These are phyloP conservation scores for Crithidia thermophila DNA, from an alignment of 208 protist genomes.

Conservation along the genomic window DNA sequence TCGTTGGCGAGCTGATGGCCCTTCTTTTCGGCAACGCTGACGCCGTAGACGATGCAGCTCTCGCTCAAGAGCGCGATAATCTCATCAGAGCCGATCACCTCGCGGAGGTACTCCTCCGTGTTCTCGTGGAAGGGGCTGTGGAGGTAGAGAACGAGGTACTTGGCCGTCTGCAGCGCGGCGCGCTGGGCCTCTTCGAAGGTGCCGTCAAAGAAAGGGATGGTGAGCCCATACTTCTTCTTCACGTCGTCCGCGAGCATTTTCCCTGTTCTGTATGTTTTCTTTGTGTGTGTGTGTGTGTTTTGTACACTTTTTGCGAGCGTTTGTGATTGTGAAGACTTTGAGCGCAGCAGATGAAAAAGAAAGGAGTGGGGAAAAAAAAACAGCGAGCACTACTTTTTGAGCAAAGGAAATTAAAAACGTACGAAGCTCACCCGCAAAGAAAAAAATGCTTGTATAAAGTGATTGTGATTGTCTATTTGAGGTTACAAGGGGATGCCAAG, in stretches of 20 bases:
- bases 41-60: slow-evolving; percentile 60
- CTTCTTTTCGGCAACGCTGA: slow-evolving; percentile 49
- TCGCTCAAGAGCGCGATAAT: slow-evolving; percentile 49
- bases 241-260: slow-evolving; percentile 37
- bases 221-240: slow-evolving; percentile 41
- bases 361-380: neutral
- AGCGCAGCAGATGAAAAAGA: slow-evolving; percentile 19
- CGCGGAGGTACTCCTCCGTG: slow-evolving; percentile 57
- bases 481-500: too few species aligned
- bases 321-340: too few species aligned
- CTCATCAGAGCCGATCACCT: slow-evolving; percentile 51
- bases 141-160: slow-evolving; percentile 80
- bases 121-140: slow-evolving; percentile 81
- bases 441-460: neutral
- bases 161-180: slow-evolving; percentile 39
- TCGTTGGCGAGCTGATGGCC: slow-evolving; percentile 55
- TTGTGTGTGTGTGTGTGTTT: neutral
- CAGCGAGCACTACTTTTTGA: too few species aligned
- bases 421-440: neutral
- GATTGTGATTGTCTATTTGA: too few species aligned
- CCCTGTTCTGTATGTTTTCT: neutral
- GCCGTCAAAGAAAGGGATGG: slow-evolving; percentile 58
- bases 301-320: slow-evolving; percentile 1
- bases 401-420: neutral
- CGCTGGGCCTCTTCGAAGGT: slow-evolving; percentile 61